A percentile compares a stretch with the other conserved stretches of the same genome.
Evolutionary conservation across 1,284 basidiomycete genomes (phyloP).

Genomic region (Chondrostereum purpureum): DNA sequence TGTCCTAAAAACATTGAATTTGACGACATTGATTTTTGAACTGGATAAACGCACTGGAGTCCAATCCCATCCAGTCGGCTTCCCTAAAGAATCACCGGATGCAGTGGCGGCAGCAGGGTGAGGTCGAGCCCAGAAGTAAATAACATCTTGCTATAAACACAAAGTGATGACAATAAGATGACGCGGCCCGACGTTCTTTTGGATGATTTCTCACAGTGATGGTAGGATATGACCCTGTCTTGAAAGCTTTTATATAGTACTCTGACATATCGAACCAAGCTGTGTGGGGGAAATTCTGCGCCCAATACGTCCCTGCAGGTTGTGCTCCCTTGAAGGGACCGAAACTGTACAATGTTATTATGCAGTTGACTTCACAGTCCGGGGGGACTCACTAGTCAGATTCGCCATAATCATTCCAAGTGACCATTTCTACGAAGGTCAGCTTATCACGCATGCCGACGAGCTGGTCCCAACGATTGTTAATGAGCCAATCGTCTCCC

Average conservation of each 20-base stretch:
- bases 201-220: conserved; percentile 32
- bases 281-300: conserved; percentile 28
- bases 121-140: conserved; percentile 58
- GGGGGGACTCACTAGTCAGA: conserved; percentile 30
- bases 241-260: conserved; percentile 59
- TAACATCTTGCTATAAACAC: conserved; percentile 36
- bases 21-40: no score
- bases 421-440: conserved; percentile 38
- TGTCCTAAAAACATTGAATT: no score
- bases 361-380: background rate
- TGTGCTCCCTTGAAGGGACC: conserved; percentile 11
- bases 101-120: conserved; percentile 43
- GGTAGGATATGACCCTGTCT: conserved; percentile 54
- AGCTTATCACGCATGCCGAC: conserved; percentile 30
- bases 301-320: conserved; percentile 28
- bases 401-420: conserved; percentile 40
- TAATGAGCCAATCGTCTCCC: conserved; percentile 36
- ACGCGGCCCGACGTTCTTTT: no score
- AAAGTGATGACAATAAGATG: no score
- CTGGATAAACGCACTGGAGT: conserved; percentile 22
- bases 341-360: conserved; percentile 1
- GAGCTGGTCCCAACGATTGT: conserved; percentile 37
- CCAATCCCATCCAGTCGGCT: conserved; percentile 37
- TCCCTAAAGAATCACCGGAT: conserved; percentile 26
- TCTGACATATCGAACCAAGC: conserved; percentile 39